Percentiles rank a stretch among this genome's conserved stretches.
Conservation (phyloP, 192 early-diverging fungal genomes). For the Umbelopsis sp. region DNA sequence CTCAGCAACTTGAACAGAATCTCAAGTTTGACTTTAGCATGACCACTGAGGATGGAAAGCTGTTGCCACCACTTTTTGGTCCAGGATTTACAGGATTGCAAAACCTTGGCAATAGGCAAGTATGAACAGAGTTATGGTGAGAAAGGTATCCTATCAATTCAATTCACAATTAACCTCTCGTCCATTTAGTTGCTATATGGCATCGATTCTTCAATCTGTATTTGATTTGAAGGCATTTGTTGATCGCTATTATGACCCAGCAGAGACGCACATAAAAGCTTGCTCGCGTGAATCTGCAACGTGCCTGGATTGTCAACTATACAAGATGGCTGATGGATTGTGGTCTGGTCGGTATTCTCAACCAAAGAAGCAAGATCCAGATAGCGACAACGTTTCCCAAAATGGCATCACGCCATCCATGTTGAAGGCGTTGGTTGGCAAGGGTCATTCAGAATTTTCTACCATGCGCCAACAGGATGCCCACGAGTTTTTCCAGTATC, state of each 20-base stretch:
- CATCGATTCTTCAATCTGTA: slow-evolving; percentile 89
- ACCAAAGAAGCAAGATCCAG: slow-evolving; percentile 39
- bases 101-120: slow-evolving; percentile 92
- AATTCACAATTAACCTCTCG: no score
- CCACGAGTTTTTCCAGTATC: slow-evolving; percentile 88
- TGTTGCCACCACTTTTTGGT: slow-evolving; percentile 81
- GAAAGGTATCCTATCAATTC: no score
- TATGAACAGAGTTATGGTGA: neutral
- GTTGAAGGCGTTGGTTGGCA: slow-evolving; percentile 89
- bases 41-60: slow-evolving; percentile 93
- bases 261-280: slow-evolving; percentile 48
- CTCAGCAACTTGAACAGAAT: slow-evolving; percentile 92
- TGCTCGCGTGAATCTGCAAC: slow-evolving; percentile 63
- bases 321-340: slow-evolving; percentile 90
- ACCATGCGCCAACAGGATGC: slow-evolving; percentile 99
- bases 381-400: slow-evolving; percentile 55
- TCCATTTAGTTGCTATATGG: slow-evolving; percentile 88
- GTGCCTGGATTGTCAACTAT: slow-evolving; percentile 90
- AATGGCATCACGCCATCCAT: slow-evolving; percentile 86
- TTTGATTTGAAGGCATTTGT: slow-evolving; percentile 78
- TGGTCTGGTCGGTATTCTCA: slow-evolving; percentile 84
- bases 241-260: slow-evolving; percentile 49
- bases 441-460: slow-evolving; percentile 91
- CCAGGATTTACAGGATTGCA: slow-evolving; percentile 90
- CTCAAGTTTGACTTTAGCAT: slow-evolving; percentile 97